These are phyloP conservation scores for Panicum hallii DNA, from an alignment of 202 grass and related monocot species.

Conservation along the genomic window DNA sequence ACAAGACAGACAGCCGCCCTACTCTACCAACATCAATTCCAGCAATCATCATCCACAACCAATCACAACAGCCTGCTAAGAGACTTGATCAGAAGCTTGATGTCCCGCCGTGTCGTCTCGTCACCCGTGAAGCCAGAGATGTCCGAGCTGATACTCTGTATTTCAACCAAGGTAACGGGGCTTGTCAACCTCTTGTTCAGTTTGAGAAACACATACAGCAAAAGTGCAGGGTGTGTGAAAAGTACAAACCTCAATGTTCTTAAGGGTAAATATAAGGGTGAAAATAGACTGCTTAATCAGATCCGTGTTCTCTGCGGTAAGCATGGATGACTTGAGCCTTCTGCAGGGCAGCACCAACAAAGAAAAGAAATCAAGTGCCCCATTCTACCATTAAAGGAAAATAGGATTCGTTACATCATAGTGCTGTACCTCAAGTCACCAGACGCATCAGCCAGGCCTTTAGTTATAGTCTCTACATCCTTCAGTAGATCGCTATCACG, in stretches of 20 bases:
- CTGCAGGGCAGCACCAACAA: conserved; percentile 39
- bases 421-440: conserved; percentile 79
- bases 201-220: conserved; percentile 23
- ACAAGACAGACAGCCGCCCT: conserved; percentile 1
- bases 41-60: background rate
- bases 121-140: conserved; percentile 93
- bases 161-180: conserved; percentile 39
- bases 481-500: conserved; percentile 75
- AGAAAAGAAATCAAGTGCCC: background rate
- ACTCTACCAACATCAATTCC: conserved; percentile 24
- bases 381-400: background rate
- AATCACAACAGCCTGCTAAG: conserved; percentile 93
- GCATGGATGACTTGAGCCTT: conserved; percentile 77
- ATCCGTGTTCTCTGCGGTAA: conserved; percentile 83
- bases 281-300: conserved; percentile 89
- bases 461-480: conserved; percentile 94
- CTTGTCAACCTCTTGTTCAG: conserved; percentile 10
- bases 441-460: conserved; percentile 78
- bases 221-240: background rate
- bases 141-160: conserved; percentile 94
- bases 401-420: background rate
- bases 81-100: conserved; percentile 94
- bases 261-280: conserved; percentile 90
- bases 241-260: conserved; percentile 83
- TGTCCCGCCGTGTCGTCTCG: conserved; percentile 74